Evolutionary conservation across 306 rosid genomes (phyloP).

Genomic region (Crataegus laevigata): DNA sequence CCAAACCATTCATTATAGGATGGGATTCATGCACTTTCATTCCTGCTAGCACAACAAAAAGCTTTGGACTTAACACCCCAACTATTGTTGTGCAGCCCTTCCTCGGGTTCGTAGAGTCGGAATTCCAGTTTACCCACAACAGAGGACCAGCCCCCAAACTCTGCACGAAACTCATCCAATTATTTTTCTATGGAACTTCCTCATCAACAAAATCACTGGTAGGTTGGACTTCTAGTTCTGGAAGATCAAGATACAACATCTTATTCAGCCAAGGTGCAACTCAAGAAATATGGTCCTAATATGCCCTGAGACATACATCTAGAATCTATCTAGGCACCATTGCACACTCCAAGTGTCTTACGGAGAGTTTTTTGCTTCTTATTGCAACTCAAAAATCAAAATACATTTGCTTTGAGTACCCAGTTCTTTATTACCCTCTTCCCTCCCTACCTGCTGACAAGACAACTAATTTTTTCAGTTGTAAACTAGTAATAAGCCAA

Average conservation of each 20-base stretch:
- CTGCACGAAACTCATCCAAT: neutral
- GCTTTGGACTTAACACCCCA: neutral
- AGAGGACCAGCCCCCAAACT: neutral
- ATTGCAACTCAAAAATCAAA: neutral
- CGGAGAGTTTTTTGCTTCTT: neutral
- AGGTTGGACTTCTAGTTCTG: neutral
- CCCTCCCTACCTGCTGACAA: neutral
- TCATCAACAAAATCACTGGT: neutral
- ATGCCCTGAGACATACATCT: neutral
- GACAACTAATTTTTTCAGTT: neutral
- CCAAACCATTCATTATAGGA: neutral
- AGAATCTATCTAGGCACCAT: neutral
- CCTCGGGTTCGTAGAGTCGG: neutral
- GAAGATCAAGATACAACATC: neutral
- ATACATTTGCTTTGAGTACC: neutral
- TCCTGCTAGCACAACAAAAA: neutral
- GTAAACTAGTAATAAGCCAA: neutral
- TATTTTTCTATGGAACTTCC: neutral
- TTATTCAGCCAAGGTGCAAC: neutral
- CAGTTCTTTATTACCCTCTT: neutral
- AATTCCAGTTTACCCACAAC: neutral
- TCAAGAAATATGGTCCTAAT: neutral
- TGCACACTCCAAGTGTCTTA: neutral
- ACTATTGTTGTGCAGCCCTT: neutral
- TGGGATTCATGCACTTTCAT: neutral